Percentiles rank a stretch among this genome's conserved stretches.
Conservation (phyloP, 257 asterid species). For the Rubia yunnanensis region DNA sequence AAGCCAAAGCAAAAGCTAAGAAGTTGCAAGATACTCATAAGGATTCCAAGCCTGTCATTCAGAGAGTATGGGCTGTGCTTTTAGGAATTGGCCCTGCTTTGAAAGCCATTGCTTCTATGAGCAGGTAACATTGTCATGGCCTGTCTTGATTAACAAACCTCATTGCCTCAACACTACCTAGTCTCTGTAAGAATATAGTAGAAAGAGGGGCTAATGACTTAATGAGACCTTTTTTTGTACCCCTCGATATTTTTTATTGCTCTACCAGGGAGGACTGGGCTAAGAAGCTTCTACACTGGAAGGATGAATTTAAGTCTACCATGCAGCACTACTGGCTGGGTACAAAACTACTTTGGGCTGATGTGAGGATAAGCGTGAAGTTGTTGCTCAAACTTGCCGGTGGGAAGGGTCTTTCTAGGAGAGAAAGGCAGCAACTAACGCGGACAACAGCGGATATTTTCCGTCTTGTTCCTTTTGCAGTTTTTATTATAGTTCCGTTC, state of each 20-base stretch:
- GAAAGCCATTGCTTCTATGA: slow-evolving; percentile 84
- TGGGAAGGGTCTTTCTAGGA: slow-evolving; percentile 81
- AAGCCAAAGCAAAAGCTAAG: slow-evolving; percentile 89
- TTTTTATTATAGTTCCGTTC: slow-evolving; percentile 78
- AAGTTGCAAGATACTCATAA: slow-evolving; percentile 71
- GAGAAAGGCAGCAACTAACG: slow-evolving; percentile 93
- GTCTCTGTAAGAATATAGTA: not conserved
- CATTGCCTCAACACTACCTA: not conserved
- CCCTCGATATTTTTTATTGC: slow-evolving; percentile 9
- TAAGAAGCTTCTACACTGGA: slow-evolving; percentile 67
- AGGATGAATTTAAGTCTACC: slow-evolving; percentile 69
- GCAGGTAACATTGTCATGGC: slow-evolving; percentile 49
- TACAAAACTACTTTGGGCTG: slow-evolving; percentile 82
- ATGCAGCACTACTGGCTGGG: slow-evolving; percentile 90
- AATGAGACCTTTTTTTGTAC: not conserved
- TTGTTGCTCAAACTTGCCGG: slow-evolving; percentile 67
- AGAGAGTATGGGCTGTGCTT: slow-evolving; percentile 66
- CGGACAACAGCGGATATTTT: slow-evolving; percentile 93
- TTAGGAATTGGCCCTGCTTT: slow-evolving; percentile 96
- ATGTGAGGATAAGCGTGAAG: slow-evolving; percentile 78
- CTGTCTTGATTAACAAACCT: not conserved
- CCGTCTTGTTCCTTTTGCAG: slow-evolving; percentile 93
- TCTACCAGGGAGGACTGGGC: slow-evolving; percentile 77
- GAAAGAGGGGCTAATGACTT: not conserved
- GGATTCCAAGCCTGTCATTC: slow-evolving; percentile 41